Base-by-base conservation (phyloP, 2,329 filamentous ascomycete species). In the Fusarium sp. region DNA sequence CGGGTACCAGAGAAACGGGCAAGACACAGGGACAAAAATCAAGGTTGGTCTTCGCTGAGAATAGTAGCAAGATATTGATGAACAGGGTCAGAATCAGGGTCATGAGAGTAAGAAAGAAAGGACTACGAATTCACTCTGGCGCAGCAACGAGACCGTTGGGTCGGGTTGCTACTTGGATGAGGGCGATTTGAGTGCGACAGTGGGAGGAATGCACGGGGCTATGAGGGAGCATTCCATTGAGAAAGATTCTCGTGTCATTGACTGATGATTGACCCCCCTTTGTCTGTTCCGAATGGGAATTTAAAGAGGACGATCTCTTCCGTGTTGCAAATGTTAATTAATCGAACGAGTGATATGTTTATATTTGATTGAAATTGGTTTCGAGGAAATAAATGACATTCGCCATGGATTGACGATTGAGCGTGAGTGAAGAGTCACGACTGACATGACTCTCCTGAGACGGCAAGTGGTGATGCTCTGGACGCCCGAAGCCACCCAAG, bases 201-300 rank as follows among this genome's bases (percentile, higher is more conserved):
- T 44, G 75, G 63, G 71, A 77, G 78, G 78, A 79, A 79, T 79
- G 78, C 64, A 70, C 66, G 73, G 70, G 75, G 67, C 76, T 72
- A 75, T 76, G 75, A 72, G 68, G 59, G 70, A 76, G 77, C 78
- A 79, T 79, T 79, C 78, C 78, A 79, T 74, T 44, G 69, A 64
- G 36, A 56, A 26, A 41, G 52, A 58, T 45, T 74, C 66, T 70
- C 57, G 52, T 73, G 58, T 71, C 70, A 74, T 70, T 62, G 48
- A 65, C 48, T 39, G 52, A 51, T 67, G 51, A 50, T 56, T 59
- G 48, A 59, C 52, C 62, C 71, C 71, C 66, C 63, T 74, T 71
- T 73, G 70, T 68, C 50, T 62, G 44, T 51, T 60, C 52, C 54
- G 34, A 45, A 68, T 22, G 45, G 26, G 61, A 70, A 68, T 44